Percentiles rank a stretch among this genome's conserved stretches.
These are phyloP conservation scores for Astrocystis sublimbata DNA, from an alignment of 495 filamentous ascomycete species.

Conservation along the genomic window DNA sequence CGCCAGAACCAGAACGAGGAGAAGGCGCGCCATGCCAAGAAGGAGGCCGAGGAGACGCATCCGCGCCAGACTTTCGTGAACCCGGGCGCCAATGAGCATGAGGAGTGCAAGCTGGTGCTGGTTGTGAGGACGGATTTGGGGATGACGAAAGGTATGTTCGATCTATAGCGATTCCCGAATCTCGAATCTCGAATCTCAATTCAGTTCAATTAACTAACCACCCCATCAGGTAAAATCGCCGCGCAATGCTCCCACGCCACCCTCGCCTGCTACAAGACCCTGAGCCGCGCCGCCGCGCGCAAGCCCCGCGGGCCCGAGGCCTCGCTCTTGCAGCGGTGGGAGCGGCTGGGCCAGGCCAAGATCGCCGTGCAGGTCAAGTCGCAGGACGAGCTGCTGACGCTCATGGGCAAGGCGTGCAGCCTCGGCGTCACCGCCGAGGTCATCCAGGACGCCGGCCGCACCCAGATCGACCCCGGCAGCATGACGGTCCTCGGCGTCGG, in stretches of 20 bases:
- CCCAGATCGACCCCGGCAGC: slow-evolving; percentile 92
- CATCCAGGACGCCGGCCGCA: slow-evolving; percentile 92
- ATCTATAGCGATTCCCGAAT: not conserved
- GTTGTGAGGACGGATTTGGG: slow-evolving; percentile 91
- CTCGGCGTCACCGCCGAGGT: slow-evolving; percentile 84
- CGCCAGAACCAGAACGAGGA: slow-evolving; percentile 21
- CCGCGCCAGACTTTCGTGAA: slow-evolving; percentile 29
- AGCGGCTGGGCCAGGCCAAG: slow-evolving; percentile 82
- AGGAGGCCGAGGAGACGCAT: slow-evolving; percentile 2
- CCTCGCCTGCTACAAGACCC: slow-evolving; percentile 90
- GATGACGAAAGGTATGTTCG: slow-evolving; percentile 83
- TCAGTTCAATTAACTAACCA: not conserved
- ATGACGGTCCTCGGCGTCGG: slow-evolving; percentile 88
- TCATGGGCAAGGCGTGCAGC: slow-evolving; percentile 78
- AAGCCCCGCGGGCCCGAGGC: slow-evolving; percentile 51
- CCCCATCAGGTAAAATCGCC: slow-evolving; percentile 81
- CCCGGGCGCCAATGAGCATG: slow-evolving; percentile 52
- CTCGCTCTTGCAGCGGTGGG: slow-evolving; percentile 80
- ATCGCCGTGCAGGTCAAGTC: slow-evolving; percentile 81
- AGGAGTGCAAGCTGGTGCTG: slow-evolving; percentile 93
- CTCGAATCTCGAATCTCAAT: not conserved
- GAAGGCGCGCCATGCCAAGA: slow-evolving; percentile 18
- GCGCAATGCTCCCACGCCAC: slow-evolving; percentile 96
- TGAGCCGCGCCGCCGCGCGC: slow-evolving; percentile 53
- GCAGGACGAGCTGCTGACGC: slow-evolving; percentile 77